Conservation (phyloP, 1,139 yeast genomes). For the Pichia inconspicua region DNA sequence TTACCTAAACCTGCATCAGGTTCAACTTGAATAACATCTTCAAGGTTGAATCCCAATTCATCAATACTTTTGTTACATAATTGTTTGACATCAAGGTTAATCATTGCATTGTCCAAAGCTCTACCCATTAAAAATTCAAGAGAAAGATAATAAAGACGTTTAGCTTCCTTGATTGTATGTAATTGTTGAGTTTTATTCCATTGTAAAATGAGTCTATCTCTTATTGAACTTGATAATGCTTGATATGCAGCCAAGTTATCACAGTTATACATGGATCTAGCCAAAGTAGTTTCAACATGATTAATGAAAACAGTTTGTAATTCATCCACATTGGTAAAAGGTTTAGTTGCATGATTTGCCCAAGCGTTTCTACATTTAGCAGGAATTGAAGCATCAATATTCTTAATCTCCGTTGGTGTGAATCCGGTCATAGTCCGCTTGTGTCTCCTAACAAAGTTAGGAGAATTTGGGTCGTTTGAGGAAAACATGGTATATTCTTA, state of each 20-base stretch:
- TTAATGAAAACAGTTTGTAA: constrained; percentile 68
- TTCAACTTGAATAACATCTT: constrained; percentile 77
- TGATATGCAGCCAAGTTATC: constrained; percentile 90
- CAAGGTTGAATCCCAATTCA: constrained; percentile 80
- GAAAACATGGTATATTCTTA: constrained; percentile 1
- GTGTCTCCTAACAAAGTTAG: constrained; percentile 20
- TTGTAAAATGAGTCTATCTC: constrained; percentile 74
- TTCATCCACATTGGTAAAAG: constrained; percentile 45
- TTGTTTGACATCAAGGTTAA: constrained; percentile 51
- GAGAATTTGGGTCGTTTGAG: constrained; percentile 11
- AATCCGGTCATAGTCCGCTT: constrained; percentile 83
- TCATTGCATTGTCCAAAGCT: constrained; percentile 89
- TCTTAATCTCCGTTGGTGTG: constrained; percentile 80
- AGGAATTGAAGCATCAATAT: constrained; percentile 78
- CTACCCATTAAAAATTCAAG: constrained; percentile 92
- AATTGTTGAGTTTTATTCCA: constrained; percentile 94
- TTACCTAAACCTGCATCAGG: constrained; percentile 94
- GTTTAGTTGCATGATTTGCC: constrained; percentile 54
- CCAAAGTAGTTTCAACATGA: constrained; percentile 85
- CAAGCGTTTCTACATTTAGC: constrained; percentile 67
- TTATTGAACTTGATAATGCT: constrained; percentile 71
- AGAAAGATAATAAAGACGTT: constrained; percentile 80
- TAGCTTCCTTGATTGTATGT: constrained; percentile 77
- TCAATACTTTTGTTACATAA: constrained; percentile 47
- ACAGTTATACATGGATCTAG: constrained; percentile 85